These are phyloP conservation scores for Xylariaceae sp. DNA, from an alignment of 2,329 filamentous ascomycete species.

Conservation along the genomic window DNA sequence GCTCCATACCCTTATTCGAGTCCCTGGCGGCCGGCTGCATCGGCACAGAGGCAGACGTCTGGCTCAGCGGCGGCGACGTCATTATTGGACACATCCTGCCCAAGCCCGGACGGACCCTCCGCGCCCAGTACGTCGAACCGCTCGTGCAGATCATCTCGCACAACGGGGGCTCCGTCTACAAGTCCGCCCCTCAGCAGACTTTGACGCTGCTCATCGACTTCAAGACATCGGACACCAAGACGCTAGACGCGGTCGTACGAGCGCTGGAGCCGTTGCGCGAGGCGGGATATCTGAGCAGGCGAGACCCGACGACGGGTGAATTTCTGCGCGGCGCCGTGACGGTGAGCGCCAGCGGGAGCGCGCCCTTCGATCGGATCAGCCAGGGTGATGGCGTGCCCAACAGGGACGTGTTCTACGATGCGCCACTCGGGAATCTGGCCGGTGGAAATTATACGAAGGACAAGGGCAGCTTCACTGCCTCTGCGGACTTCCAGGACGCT, in stretches of 20 bases:
- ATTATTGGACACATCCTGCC: conserved; percentile 24
- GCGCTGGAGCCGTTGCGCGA: conserved; percentile 27
- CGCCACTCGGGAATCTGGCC: conserved; percentile 20
- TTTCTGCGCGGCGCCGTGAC: conserved; percentile 25
- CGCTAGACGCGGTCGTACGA: conserved; percentile 25
- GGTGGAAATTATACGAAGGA: conserved; percentile 16
- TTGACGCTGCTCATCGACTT: conserved; percentile 27
- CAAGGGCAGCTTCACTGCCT: conserved; percentile 27
- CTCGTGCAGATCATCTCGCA: conserved; percentile 25
- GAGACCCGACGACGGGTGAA: conserved; percentile 17
- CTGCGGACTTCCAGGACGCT: conserved; percentile 23
- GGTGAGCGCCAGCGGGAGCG: conserved; percentile 25
- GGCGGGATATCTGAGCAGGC: conserved; percentile 25
- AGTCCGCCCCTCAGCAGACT: conserved; percentile 19
- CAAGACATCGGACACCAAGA: conserved; percentile 23
- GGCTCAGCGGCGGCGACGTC: conserved; percentile 20
- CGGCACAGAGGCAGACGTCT: conserved; percentile 27
- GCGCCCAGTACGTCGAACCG: conserved; percentile 25
- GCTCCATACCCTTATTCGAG: conserved; percentile 23
- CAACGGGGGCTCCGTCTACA: conserved; percentile 24
- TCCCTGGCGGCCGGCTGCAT: conserved; percentile 27
- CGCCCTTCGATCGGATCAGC: conserved; percentile 24
- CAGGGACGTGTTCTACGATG: conserved; percentile 27
- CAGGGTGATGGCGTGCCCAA: conserved; percentile 22
- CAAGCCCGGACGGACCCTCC: conserved; percentile 21